phyloP scores from a whole-genome alignment of 345 rosid genomes.

The Eutrema japonicum region DNA sequence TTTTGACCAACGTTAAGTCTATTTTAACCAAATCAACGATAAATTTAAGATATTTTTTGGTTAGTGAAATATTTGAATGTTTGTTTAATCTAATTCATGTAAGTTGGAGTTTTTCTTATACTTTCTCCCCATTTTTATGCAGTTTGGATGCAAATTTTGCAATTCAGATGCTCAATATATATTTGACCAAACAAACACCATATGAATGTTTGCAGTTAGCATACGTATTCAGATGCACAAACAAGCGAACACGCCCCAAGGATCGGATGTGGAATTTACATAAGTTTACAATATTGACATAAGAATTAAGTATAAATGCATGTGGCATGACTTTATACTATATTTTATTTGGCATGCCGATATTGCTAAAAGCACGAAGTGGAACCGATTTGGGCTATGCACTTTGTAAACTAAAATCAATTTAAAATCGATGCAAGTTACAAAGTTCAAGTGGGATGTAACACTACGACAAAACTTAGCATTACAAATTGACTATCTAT shows the following conservation, averaged over 20 bases:
- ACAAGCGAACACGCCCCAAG: neutral
- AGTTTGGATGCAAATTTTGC: too few relatives aligned
- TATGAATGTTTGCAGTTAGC: neutral
- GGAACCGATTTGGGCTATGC: constrained; percentile 35
- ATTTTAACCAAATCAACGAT: too few relatives aligned
- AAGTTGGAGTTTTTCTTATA: too few relatives aligned
- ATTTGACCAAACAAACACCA: neutral
- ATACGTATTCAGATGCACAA: neutral
- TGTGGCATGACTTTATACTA: constrained; percentile 5
- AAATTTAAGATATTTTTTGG: too few relatives aligned
- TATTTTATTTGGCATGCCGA: constrained; percentile 33
- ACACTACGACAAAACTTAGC: constrained; percentile 6
- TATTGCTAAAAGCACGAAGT: constrained; percentile 9
- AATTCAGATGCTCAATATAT: neutral
- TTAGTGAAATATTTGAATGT: too few relatives aligned
- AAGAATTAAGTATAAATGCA: neutral
- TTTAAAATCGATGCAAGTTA: constrained; percentile 5
- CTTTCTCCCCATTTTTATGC: too few relatives aligned
- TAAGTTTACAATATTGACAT: neutral
- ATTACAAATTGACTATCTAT: constrained; percentile 12
- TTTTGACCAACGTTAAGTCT: too few relatives aligned
- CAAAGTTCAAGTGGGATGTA: constrained; percentile 19
- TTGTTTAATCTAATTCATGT: too few relatives aligned
- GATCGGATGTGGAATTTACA: neutral
- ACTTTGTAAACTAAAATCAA: constrained; percentile 10